Conservation (phyloP, 2,329 filamentous ascomycete genomes). For the Dothidotthia symphoricarpi region DNA sequence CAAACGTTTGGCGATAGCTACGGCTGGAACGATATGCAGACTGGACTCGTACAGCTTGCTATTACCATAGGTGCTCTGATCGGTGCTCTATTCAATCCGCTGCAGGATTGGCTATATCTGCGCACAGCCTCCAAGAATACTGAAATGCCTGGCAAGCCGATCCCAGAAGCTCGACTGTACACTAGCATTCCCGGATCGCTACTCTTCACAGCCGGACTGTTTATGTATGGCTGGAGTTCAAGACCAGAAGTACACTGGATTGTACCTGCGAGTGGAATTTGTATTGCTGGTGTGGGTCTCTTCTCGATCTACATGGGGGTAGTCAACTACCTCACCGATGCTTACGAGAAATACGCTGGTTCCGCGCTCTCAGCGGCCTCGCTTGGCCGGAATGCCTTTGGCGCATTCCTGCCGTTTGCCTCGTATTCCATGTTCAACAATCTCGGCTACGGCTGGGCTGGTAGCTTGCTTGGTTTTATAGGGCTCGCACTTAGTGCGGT, state of each 20-base stretch:
- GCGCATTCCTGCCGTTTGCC: slow-evolving; percentile 48
- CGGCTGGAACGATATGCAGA: slow-evolving; percentile 35
- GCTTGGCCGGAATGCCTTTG: slow-evolving; percentile 47
- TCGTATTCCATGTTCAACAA: slow-evolving; percentile 43
- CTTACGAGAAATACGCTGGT: slow-evolving; percentile 51
- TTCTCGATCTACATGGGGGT: slow-evolving; percentile 48
- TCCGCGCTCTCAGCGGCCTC: slow-evolving; percentile 50
- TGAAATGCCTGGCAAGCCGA: slow-evolving; percentile 41
- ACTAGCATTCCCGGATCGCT: slow-evolving; percentile 44
- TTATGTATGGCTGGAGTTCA: slow-evolving; percentile 31
- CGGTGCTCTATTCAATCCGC: slow-evolving; percentile 43
- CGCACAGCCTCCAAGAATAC: slow-evolving; percentile 34
- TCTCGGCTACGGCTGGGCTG: slow-evolving; percentile 47
- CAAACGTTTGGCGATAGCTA: slow-evolving; percentile 44
- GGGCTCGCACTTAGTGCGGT: slow-evolving; percentile 42
- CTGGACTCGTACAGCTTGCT: slow-evolving; percentile 44
- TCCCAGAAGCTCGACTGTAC: slow-evolving; percentile 47
- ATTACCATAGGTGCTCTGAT: slow-evolving; percentile 46
- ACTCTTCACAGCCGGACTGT: slow-evolving; percentile 33
- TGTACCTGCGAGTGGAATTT: slow-evolving; percentile 26
- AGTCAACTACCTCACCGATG: slow-evolving; percentile 51
- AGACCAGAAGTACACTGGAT: slow-evolving; percentile 39
- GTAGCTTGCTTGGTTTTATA: slow-evolving; percentile 46
- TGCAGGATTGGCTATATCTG: slow-evolving; percentile 37
- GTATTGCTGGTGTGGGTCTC: slow-evolving; percentile 29